Conservation (phyloP, 2,329 filamentous ascomycete species). For the Colletotrichum sp. region DNA sequence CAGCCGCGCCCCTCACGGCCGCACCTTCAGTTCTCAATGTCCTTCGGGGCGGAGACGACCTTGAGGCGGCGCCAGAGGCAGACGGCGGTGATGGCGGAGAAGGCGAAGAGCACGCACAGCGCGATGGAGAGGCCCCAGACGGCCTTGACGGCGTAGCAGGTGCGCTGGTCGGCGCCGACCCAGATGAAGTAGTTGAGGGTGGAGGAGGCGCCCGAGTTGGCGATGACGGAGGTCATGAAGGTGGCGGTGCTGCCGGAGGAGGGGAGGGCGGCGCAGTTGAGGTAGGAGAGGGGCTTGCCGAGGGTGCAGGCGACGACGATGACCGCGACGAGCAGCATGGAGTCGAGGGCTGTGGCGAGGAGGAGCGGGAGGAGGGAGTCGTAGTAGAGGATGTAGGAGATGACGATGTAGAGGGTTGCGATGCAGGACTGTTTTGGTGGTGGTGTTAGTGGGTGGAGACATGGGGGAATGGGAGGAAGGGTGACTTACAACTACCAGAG, state of each 20-base stretch:
- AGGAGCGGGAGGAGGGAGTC: conserved; percentile 79
- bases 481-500: conserved; percentile 76
- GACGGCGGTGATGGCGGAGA: conserved; percentile 62
- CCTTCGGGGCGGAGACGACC: conserved; percentile 45
- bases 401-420: conserved; percentile 77
- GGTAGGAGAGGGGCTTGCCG: conserved; percentile 80
- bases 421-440: conserved; percentile 72
- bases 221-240: conserved; percentile 49
- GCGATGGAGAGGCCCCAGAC: conserved; percentile 87
- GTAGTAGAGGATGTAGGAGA: conserved; percentile 82
- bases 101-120: conserved; percentile 73
- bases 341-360: conserved; percentile 70
- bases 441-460: conserved; percentile 14
- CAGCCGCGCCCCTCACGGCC: conserved; percentile 43
- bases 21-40: conserved; percentile 55
- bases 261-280: conserved; percentile 69
- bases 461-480: too few species aligned
- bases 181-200: conserved; percentile 49
- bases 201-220: conserved; percentile 42
- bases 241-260: conserved; percentile 43
- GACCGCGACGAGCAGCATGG: conserved; percentile 74
- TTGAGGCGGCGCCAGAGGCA: conserved; percentile 69
- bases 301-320: conserved; percentile 79
- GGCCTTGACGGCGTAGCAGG: conserved; percentile 85
- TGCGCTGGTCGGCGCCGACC: conserved; percentile 59